Evolutionary conservation across 2,329 filamentous ascomycete species (phyloP), one percentile per base, ranked within the genome.

Genomic region (Fusarium sp.): DNA sequence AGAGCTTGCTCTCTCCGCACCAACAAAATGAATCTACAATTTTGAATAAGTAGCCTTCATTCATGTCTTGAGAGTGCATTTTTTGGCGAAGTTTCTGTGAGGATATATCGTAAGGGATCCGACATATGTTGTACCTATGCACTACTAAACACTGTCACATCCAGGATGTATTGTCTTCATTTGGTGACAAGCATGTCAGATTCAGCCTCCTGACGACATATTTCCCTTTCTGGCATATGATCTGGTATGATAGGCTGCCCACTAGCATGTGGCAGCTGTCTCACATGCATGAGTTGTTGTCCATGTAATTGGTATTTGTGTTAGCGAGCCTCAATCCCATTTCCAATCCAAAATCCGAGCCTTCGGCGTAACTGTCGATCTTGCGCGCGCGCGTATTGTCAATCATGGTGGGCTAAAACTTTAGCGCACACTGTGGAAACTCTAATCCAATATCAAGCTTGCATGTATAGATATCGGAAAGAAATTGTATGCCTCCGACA

Each of bases 181-280:
- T n/a, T 8, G 34, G 9, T n/a, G 34, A n/a, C 17, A 9, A 36
- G n/a, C 26, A 26, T 62, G 39, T 34, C 42, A 47, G 23, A 30
- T 36, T 14, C 14, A 47, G 36, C 19, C 38, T 43, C 38, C 24
- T 24, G 34, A 36, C 32, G 50, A 24, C 30, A 56, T 12, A 56
- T 56, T 65, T 51, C 62, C 61, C 20, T 42, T 65, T 55, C 50
- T 46, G 61, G 62, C 45, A 38, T 61, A 23, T 56, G 21, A 19
- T 15, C 36, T 34, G 20, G 36, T 44, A 21, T 65, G 62, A 65
- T 65, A 65, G 32, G 49, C 34, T 39, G 55, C 55, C 45, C 40
- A 62, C 26, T 50, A 30, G 39, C 17, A 43, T 43, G 40, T 24
- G 36, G 23, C 40, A 46, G 34, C 42, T 49, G 23, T n/a, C 21